Percentiles rank a stretch among this genome's conserved stretches.
Conservation (phyloP, 2,329 filamentous ascomycete genomes). For the Fonsecaea monophora region DNA sequence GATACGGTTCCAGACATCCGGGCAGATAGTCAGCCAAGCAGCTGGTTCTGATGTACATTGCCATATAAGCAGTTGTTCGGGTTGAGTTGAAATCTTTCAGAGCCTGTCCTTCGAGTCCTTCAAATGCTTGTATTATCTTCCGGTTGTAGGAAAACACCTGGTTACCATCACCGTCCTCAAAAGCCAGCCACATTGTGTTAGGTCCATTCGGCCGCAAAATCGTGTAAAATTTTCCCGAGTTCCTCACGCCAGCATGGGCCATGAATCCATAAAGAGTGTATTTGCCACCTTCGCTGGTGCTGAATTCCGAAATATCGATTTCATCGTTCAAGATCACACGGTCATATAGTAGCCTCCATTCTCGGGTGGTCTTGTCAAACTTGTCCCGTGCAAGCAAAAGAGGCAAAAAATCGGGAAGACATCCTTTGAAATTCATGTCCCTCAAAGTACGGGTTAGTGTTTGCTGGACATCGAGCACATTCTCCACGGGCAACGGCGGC, state of each 20-base stretch:
- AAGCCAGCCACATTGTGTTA: slow-evolving; percentile 64
- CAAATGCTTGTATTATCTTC: slow-evolving; percentile 60
- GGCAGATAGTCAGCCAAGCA: slow-evolving; percentile 51
- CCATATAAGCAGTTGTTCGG: slow-evolving; percentile 58
- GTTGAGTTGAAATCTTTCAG: slow-evolving; percentile 48
- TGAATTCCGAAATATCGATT: slow-evolving; percentile 53
- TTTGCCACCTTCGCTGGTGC: slow-evolving; percentile 47
- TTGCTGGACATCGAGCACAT: slow-evolving; percentile 48
- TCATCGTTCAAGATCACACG: slow-evolving; percentile 63
- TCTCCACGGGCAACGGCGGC: slow-evolving; percentile 47
- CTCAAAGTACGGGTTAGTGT: slow-evolving; percentile 35
- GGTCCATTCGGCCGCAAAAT: slow-evolving; percentile 65
- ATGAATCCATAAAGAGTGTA: slow-evolving; percentile 68
- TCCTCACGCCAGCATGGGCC: slow-evolving; percentile 65
- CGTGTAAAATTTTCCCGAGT: slow-evolving; percentile 66
- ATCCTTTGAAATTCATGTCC: slow-evolving; percentile 24
- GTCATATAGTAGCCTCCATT: slow-evolving; percentile 64
- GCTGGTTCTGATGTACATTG: slow-evolving; percentile 63
- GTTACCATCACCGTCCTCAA: slow-evolving; percentile 63
- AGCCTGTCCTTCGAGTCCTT: slow-evolving; percentile 54
- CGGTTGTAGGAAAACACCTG: slow-evolving; percentile 64
- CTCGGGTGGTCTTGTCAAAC: slow-evolving; percentile 60
- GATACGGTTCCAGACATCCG: slow-evolving; percentile 56
- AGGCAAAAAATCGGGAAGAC: slow-evolving; percentile 58
- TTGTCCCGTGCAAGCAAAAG: slow-evolving; percentile 65